Base-by-base conservation (phyloP, 495 filamentous ascomycete species). In the Wilcoxina mikolae region DNA sequence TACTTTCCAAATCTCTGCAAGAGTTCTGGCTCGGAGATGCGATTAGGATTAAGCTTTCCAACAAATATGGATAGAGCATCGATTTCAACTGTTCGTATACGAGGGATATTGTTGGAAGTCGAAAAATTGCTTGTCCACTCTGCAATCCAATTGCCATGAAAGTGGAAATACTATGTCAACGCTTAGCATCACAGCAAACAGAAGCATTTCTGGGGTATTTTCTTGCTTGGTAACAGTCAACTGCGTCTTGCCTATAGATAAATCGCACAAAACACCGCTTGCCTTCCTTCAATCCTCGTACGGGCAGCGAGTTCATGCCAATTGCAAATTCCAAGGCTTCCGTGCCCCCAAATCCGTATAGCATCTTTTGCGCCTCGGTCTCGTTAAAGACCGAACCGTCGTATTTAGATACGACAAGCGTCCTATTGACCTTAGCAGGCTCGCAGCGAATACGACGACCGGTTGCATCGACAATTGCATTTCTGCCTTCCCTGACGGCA, bases 371-470 rank as follows among this genome's bases (percentile, higher is more conserved):
- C 9, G 58, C 57, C 12, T 65, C 61, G 7, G 43, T 35, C 23
- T 57, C 49, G 18, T 53, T 54, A 27, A 65, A 64, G 26, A 44
- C 42, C 12, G 49, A 58, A 33, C 54, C 53, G 28, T 65, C 61
- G 10, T 26, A 53, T 35, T 61, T 65, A 22, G 51, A 52, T 26
- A 65, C 33, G 25, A 65, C 48, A 11, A 65, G 57, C 33, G 61
- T 65, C 38, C 61, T 60, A 12, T 65, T 65, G 22, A 65, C 61
- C 39, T 65, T 65, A 23, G 61, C 61, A 5, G 61, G 61, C 25
- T 65, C 61, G 53, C 61, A 65, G 31, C 61, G 61, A 39, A 65
- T 65, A 10, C 61, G 61, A 15, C 61, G 61, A 48, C 61, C 61
- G 28, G 61, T 60, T 11, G 51, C 53, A 35, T 65, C 61, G 31